Evolutionary conservation across 768 basidiomycete species (phyloP).

Genomic region (Phaeotremella skinneri): DNA sequence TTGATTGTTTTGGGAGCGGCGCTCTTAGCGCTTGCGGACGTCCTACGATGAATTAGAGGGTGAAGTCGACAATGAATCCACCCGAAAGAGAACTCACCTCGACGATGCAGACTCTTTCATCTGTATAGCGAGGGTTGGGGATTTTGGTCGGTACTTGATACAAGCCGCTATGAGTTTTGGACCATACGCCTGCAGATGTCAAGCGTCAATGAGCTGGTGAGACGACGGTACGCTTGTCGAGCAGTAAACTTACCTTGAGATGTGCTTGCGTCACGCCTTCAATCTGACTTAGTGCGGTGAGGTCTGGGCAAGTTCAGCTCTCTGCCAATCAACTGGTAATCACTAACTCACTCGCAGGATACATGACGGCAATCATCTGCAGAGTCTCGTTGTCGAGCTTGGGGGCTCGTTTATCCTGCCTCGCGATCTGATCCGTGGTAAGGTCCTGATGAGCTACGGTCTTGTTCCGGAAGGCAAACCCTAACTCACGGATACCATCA

Average conservation of each 20-base stretch:
- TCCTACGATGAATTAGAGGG: background rate
- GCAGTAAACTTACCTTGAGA: conserved; percentile 19
- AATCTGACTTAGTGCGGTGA: conserved; percentile 18
- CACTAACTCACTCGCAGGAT: conserved; percentile 38
- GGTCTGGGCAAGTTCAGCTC: conserved; percentile 9
- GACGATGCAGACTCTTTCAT: background rate
- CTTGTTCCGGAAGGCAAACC: background rate
- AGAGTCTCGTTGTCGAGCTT: conserved; percentile 34
- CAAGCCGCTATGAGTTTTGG: conserved; percentile 13
- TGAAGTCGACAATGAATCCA: background rate
- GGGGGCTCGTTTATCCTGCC: conserved; percentile 28
- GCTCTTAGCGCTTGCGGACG: no score
- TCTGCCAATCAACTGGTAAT: background rate
- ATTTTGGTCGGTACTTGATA: conserved; percentile 18
- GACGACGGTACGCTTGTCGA: background rate
- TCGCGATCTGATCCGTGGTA: conserved; percentile 15
- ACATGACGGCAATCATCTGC: conserved; percentile 42
- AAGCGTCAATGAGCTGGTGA: background rate
- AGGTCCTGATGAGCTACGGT: conserved; percentile 7
- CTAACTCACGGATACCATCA: conserved; percentile 28
- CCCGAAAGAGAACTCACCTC: background rate
- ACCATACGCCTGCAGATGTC: conserved; percentile 11
- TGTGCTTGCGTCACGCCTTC: conserved; percentile 43
- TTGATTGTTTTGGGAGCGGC: no score
- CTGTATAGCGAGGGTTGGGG: background rate